Evolutionary conservation across 306 rosid species (phyloP).

Genomic region (Astragalus glycyphyllos): DNA sequence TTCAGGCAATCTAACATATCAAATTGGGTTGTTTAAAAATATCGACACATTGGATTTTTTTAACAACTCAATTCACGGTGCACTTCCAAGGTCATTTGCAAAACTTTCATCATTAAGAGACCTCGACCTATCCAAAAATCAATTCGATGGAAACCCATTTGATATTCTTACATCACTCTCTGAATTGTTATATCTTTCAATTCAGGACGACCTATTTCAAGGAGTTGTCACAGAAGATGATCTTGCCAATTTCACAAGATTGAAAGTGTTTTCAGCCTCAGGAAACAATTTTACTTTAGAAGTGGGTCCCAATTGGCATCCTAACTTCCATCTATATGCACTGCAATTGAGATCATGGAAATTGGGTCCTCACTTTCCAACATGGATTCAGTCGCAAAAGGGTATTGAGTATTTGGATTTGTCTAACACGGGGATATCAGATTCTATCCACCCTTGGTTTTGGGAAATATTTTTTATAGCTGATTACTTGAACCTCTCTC

Average conservation of each 20-base stretch:
- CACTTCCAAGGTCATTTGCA: neutral
- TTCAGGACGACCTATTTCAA: conserved; percentile 3
- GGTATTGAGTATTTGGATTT: conserved; percentile 2
- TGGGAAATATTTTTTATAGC: neutral
- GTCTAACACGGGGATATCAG: conserved; percentile 18
- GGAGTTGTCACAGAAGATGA: conserved; percentile 18
- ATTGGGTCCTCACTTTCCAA: too few species aligned
- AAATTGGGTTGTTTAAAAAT: conserved; percentile 1
- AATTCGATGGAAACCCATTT: conserved; percentile 12
- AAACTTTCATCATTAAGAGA: neutral
- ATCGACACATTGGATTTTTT: neutral
- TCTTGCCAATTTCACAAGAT: neutral
- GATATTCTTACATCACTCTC: neutral
- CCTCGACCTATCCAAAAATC: neutral
- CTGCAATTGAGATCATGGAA: too few species aligned
- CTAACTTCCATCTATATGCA: too few species aligned
- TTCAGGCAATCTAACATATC: conserved; percentile 11
- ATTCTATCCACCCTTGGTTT: conserved; percentile 32
- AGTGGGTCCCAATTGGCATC: too few species aligned
- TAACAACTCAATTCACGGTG: neutral
- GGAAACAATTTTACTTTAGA: neutral
- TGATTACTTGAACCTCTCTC: too few species aligned
- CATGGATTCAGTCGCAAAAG: too few species aligned
- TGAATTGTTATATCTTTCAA: neutral
- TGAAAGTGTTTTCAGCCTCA: neutral